phyloP scores from a whole-genome alignment of 2,329 filamentous ascomycete genomes.

The Aspergillus arachidicola region DNA sequence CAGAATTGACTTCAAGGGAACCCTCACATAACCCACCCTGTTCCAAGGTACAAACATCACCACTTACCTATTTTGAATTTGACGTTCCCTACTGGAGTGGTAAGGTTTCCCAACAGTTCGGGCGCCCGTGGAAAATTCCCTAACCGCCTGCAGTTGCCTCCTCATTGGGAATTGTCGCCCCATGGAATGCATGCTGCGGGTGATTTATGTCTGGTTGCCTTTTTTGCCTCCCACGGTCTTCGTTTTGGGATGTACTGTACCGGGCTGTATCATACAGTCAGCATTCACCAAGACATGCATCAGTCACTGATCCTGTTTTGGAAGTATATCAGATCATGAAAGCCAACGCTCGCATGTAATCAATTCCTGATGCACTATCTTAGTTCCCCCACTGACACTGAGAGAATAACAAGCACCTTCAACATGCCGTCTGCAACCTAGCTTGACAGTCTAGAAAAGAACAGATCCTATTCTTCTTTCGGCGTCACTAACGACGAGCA shows the following conservation, averaged over 20 bases:
- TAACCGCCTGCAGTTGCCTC: background rate
- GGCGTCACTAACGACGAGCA: background rate
- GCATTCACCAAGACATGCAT: background rate
- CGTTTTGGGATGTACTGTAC: background rate
- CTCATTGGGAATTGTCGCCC: background rate
- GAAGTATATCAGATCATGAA: background rate
- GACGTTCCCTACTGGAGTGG: background rate
- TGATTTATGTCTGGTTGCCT: constrained; percentile 1
- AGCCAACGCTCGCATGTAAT: background rate
- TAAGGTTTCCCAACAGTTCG: constrained; percentile 6
- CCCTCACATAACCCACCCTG: background rate
- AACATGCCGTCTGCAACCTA: background rate
- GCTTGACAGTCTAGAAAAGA: background rate
- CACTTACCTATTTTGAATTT: background rate
- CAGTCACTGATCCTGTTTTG: background rate
- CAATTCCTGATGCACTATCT: background rate
- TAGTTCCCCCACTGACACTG: background rate
- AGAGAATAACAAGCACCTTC: background rate
- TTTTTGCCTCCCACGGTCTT: background rate
- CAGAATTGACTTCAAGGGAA: background rate
- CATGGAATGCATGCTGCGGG: background rate
- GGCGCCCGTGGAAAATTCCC: background rate
- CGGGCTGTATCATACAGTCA: background rate
- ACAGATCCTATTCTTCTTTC: background rate
- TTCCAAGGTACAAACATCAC: background rate